phyloP scores from a whole-genome alignment of 2,329 filamentous ascomycete species.

The Pyrenochaeta sp. region DNA sequence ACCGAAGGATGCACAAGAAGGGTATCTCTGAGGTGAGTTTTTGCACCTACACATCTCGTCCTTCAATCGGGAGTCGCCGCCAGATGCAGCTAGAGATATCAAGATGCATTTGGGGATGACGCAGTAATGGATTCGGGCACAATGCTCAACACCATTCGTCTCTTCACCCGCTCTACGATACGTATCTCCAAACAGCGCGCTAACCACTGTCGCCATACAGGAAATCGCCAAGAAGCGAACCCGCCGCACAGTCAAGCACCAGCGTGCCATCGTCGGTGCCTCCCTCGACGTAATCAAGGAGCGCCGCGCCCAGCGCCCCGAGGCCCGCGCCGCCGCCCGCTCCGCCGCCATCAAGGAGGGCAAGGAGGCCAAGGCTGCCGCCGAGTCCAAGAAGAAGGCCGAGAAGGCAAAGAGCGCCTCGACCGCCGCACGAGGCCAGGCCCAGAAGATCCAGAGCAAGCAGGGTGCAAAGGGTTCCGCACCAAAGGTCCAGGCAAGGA shows the following conservation, averaged over 20 bases:
- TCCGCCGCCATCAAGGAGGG: conserved; percentile 90
- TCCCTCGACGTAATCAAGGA: conserved; percentile 99
- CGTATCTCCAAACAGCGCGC: conserved; percentile 11
- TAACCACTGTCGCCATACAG: conserved; percentile 61
- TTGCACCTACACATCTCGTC: conserved; percentile 8
- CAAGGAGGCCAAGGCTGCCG: conserved; percentile 97
- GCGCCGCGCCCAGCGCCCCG: conserved; percentile 91
- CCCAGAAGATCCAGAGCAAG: conserved; percentile 87
- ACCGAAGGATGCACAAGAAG: conserved; percentile 99
- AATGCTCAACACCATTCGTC: too few relatives aligned
- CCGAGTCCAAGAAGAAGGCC: conserved; percentile 93
- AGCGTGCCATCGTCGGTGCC: conserved; percentile 98
- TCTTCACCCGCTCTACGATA: too few relatives aligned
- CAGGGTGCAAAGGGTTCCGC: conserved; percentile 92
- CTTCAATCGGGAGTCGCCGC: conserved; percentile 6
- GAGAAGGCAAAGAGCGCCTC: conserved; percentile 97
- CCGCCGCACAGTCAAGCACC: conserved; percentile 96
- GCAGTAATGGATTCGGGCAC: too few relatives aligned
- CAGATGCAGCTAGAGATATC: too few relatives aligned
- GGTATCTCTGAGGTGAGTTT: conserved; percentile 96
- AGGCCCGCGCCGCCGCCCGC: conserved; percentile 92
- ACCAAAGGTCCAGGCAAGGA: conserved; percentile 83
- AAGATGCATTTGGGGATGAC: conserved; percentile 7
- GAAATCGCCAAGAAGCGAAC: conserved; percentile 99
- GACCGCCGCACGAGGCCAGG: conserved; percentile 76